Percentiles rank a stretch among this genome's conserved stretches.
These are phyloP conservation scores for Cymbidium sinense DNA, from an alignment of 106 monocot species.

Conservation along the genomic window DNA sequence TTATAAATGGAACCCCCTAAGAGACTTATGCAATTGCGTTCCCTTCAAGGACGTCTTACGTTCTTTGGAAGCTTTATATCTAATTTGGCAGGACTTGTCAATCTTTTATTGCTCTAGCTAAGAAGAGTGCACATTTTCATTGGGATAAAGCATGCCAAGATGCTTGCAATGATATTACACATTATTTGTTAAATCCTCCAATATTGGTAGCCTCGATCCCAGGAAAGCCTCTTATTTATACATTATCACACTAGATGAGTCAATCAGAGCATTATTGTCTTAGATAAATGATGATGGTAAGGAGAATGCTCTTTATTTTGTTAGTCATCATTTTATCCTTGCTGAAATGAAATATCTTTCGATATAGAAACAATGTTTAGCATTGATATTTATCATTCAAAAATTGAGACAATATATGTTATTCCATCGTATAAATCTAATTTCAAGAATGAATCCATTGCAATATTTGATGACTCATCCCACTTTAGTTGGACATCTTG, in stretches of 20 bases:
- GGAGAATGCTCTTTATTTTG: background rate
- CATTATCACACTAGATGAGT: background rate
- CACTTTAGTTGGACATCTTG: background rate
- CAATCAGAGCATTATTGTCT: background rate
- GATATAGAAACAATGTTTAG: slow-evolving; percentile 10
- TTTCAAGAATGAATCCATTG: background rate
- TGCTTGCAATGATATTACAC: background rate
- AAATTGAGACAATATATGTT: slow-evolving; percentile 15
- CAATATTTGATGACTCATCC: slow-evolving; percentile 1
- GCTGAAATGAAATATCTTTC: background rate
- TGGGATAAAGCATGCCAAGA: slow-evolving; percentile 6
- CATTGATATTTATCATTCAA: slow-evolving; percentile 5
- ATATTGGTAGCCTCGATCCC: background rate
- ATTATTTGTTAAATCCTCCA: background rate
- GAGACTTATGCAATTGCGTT: background rate
- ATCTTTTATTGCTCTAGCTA: background rate
- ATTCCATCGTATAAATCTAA: background rate
- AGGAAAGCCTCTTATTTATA: slow-evolving; percentile 1
- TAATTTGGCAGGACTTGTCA: background rate
- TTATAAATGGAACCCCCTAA: background rate
- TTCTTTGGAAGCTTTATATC: slow-evolving; percentile 1
- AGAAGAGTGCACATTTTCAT: background rate
- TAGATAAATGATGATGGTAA: slow-evolving; percentile 7
- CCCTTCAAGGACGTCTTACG: background rate
- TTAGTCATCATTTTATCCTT: background rate